A percentile compares a stretch with the other conserved stretches of the same genome.
Evolutionary conservation across 441 rosid species (phyloP).

Genomic region (Pelargonium australe): DNA sequence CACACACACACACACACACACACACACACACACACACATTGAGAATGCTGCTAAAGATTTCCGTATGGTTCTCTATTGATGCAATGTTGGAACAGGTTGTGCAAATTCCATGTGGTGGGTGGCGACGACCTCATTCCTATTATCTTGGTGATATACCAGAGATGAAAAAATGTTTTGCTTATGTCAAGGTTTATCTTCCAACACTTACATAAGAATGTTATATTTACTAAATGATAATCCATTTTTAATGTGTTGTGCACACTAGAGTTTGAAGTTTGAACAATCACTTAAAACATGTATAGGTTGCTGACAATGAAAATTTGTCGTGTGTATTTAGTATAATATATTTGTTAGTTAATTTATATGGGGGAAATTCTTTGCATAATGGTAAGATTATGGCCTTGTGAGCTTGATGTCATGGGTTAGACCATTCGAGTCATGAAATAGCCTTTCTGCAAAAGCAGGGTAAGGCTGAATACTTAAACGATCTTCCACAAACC

Average conservation of each 20-base stretch:
- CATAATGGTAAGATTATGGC: too few species aligned
- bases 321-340: not conserved
- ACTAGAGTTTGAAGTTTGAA: not conserved
- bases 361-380: too few species aligned
- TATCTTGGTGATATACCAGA: slow-evolving; percentile 72
- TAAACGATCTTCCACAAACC: too few species aligned
- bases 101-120: slow-evolving; percentile 95
- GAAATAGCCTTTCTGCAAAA: too few species aligned
- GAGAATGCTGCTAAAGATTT: slow-evolving; percentile 7
- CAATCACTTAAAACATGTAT: not conserved
- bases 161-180: slow-evolving; percentile 67
- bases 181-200: slow-evolving; percentile 56
- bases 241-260: not conserved
- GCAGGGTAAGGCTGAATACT: too few species aligned
- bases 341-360: too few species aligned
- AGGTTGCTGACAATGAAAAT: not conserved
- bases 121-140: slow-evolving; percentile 96
- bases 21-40: not conserved
- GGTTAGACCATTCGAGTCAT: too few species aligned
- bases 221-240: slow-evolving; percentile 2
- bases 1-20: not conserved
- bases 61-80: slow-evolving; percentile 22
- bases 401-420: too few species aligned
- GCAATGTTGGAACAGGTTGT: slow-evolving; percentile 51
- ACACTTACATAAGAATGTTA: not conserved